Percentiles rank a stretch among this genome's conserved stretches.
These are phyloP conservation scores for Xylaria palmicola DNA, from an alignment of 495 filamentous ascomycete genomes.

Conservation along the genomic window DNA sequence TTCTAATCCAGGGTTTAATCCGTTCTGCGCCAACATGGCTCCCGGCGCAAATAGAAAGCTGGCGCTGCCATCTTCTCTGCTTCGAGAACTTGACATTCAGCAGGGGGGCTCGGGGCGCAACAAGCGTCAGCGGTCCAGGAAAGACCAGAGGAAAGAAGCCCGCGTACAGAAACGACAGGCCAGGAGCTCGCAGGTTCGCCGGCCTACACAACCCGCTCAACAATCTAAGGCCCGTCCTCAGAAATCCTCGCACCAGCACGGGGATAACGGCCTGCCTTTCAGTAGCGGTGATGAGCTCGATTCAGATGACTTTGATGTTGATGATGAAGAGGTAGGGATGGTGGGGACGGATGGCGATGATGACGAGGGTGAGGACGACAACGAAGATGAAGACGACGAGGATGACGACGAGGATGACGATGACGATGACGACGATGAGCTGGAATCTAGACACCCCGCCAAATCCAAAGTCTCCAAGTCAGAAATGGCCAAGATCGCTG, in stretches of 20 bases:
- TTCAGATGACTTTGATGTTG: slow-evolving; percentile 23
- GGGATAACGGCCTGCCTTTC: slow-evolving; percentile 22
- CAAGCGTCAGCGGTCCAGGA: slow-evolving; percentile 37
- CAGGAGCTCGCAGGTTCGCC: slow-evolving; percentile 19
- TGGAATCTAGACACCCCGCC: slow-evolving; percentile 26
- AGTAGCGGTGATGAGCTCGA: slow-evolving; percentile 25
- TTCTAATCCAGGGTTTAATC: not conserved
- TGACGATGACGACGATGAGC: slow-evolving; percentile 35
- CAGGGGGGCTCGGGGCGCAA: slow-evolving; percentile 11
- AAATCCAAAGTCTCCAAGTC: slow-evolving; percentile 52
- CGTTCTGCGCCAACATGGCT: slow-evolving; percentile 10
- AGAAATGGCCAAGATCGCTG: slow-evolving; percentile 61
- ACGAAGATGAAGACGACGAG: slow-evolving; percentile 25
- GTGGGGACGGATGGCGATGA: slow-evolving; percentile 23
- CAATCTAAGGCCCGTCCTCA: not conserved
- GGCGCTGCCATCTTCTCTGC: slow-evolving; percentile 25
- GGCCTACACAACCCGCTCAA: slow-evolving; percentile 10
- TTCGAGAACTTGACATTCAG: slow-evolving; percentile 30
- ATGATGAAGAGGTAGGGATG: slow-evolving; percentile 25
- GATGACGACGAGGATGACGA: slow-evolving; percentile 27
- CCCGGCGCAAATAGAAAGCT: slow-evolving; percentile 22
- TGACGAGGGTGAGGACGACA: slow-evolving; percentile 26
- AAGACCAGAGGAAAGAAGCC: slow-evolving; percentile 51
- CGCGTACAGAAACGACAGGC: slow-evolving; percentile 41
- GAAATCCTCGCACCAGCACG: slow-evolving; percentile 6